Percentiles rank a stretch among this genome's conserved stretches.
These are phyloP conservation scores for Rhizopogon rudus DNA, from an alignment of 768 basidiomycete species.

Conservation along the genomic window DNA sequence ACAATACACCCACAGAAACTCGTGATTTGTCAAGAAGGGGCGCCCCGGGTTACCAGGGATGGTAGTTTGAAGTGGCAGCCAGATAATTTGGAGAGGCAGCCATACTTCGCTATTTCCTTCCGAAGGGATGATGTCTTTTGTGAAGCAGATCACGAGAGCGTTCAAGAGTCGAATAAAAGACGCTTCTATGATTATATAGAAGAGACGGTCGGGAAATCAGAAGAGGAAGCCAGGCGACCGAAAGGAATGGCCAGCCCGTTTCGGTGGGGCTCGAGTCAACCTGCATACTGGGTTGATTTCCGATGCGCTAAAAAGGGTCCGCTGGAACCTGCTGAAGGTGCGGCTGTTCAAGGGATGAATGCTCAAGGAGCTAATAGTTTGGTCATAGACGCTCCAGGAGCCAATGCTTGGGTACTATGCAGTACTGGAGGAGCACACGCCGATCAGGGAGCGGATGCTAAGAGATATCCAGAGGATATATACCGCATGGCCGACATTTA, in stretches of 20 bases:
- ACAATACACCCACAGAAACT: conserved; percentile 8
- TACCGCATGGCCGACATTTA: conserved; percentile 14
- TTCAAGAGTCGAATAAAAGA: background rate
- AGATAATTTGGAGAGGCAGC: background rate
- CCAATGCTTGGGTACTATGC: too few relatives aligned
- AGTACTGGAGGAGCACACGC: too few relatives aligned
- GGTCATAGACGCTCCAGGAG: too few relatives aligned
- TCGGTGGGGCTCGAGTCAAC: too few relatives aligned
- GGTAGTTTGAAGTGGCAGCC: too few relatives aligned
- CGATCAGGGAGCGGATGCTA: too few relatives aligned
- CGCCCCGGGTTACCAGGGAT: too few relatives aligned
- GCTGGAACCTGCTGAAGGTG: conserved; percentile 5
- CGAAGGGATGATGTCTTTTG: conserved; percentile 3
- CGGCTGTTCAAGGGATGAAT: background rate
- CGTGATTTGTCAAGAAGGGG: background rate
- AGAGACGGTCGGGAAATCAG: background rate
- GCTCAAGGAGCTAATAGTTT: too few relatives aligned
- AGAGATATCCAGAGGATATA: background rate
- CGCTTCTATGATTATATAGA: conserved; percentile 5
- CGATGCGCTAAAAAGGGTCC: conserved; percentile 6
- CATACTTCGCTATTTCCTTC: conserved; percentile 12
- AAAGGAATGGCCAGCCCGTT: background rate
- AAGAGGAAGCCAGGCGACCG: too few relatives aligned
- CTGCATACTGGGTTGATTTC: conserved; percentile 14
- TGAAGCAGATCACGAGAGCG: background rate